Percentiles rank a stretch among this genome's conserved stretches.
Evolutionary conservation across 2,329 filamentous ascomycete genomes (phyloP).

Genomic region (Colletotrichum gloeosporioides): DNA sequence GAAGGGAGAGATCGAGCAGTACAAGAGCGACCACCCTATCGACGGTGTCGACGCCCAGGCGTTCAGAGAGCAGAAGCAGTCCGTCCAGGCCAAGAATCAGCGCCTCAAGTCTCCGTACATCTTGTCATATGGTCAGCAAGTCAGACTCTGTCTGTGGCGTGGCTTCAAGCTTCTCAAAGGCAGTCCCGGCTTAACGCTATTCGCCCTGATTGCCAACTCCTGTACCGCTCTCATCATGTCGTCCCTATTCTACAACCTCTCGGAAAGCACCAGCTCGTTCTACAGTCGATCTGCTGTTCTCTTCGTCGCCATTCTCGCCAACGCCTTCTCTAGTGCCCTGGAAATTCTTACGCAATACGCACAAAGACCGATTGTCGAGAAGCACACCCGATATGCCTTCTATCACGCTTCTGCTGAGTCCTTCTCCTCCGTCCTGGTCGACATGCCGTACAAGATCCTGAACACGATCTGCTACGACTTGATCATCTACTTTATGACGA

Average conservation of each 20-base stretch:
- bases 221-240: slow-evolving; percentile 57
- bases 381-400: slow-evolving; percentile 32
- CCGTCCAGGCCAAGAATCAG: slow-evolving; percentile 37
- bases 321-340: slow-evolving; percentile 47
- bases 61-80: slow-evolving; percentile 8
- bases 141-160: slow-evolving; percentile 47
- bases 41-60: slow-evolving; percentile 6
- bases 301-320: slow-evolving; percentile 60
- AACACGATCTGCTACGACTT: slow-evolving; percentile 66
- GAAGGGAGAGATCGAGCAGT: slow-evolving; percentile 32
- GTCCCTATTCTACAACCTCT: slow-evolving; percentile 54
- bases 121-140: slow-evolving; percentile 51
- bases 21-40: slow-evolving; percentile 17
- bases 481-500: slow-evolving; percentile 70
- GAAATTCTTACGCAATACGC: slow-evolving; percentile 32
- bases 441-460: slow-evolving; percentile 34
- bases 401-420: slow-evolving; percentile 35
- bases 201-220: slow-evolving; percentile 46
- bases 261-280: slow-evolving; percentile 47
- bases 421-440: slow-evolving; percentile 14
- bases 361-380: slow-evolving; percentile 31
- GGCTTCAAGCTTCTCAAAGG: slow-evolving; percentile 44
- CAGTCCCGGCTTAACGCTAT: slow-evolving; percentile 43
- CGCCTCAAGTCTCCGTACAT: slow-evolving; percentile 55
- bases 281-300: slow-evolving; percentile 51